Base-by-base conservation (phyloP, 495 filamentous ascomycete genomes). In the Penicillium taxi region DNA sequence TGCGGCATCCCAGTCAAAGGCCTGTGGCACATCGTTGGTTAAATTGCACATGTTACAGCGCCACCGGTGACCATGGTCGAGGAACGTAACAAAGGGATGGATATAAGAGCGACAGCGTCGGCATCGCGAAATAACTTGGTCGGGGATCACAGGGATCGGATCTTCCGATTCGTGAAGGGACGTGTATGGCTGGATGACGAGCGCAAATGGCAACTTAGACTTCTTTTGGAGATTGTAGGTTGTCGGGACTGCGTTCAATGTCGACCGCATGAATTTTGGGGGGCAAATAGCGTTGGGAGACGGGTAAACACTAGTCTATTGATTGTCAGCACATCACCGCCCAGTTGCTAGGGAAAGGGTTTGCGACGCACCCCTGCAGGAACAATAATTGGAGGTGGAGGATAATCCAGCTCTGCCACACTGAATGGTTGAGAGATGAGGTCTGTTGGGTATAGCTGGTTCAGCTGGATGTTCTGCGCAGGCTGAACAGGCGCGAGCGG, bases 11-110 rank as follows among this genome's bases (percentile, higher is more conserved):
- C 91, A 98, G 60, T 98, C 91, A 45, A 96, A 98, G 4, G 88
- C 89, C 64, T 96, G 93, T 6, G 91, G 91, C 11, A 98, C 93
- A 52, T 98, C 91, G 55, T 96, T 98, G 37, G 89, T 96, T 39
- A 98, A 70, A 59, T 95, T 96, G 56, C 91, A 98, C 90, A 98
- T 96, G 63, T 98, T 98, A 64, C 91, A 98, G 39, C 90, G 80
- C 91, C 91, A 96, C 53, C 91, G 77, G 66, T 98, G 91, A 13
- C 90, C 90, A 59, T 96, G 86, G 42, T 98, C 91, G 26, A 98
- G 66, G 70, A 98, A 98, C 34, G 82, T 86, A 28, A 89, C 91
- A 40, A 90, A 98, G 14, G 91, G 88, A 59, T 96, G 96, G 68
- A 96, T 96, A 54, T 96, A 96, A 27, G 90, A 89, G 41, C 90